These are phyloP conservation scores for Torulaspora indica DNA, from an alignment of 805 yeast genomes.

Conservation along the genomic window DNA sequence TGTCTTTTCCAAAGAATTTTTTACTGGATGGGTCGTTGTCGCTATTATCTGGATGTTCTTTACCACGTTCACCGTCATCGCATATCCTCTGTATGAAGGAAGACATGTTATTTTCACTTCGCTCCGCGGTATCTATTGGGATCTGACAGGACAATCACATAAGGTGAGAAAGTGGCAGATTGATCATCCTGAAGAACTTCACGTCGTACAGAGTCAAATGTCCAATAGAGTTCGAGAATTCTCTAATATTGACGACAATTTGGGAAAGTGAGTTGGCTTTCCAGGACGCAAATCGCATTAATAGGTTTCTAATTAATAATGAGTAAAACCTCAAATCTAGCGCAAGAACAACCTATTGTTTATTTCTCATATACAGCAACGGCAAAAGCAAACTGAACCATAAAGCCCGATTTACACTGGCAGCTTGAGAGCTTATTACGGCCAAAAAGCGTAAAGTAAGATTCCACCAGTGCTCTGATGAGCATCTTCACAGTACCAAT, in stretches of 20 bases:
- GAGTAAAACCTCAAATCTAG: no score
- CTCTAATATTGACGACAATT: conserved; percentile 6
- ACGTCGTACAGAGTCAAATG: conserved; percentile 66
- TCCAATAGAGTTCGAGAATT: conserved; percentile 33
- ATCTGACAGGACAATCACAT: conserved; percentile 65
- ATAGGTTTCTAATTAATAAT: no score
- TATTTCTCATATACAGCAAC: no score
- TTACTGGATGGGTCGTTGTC: conserved; percentile 86
- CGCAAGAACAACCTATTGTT: no score
- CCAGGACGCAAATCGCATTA: background rate
- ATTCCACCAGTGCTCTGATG: no score
- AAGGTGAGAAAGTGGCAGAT: conserved; percentile 75
- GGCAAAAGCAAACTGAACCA: no score
- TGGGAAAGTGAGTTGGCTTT: background rate
- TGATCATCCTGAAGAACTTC: conserved; percentile 66
- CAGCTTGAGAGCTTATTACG: no score
- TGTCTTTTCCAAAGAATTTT: conserved; percentile 67
- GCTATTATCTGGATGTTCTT: conserved; percentile 77
- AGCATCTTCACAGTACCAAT: no score
- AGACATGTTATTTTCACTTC: conserved; percentile 60
- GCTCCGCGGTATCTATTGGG: conserved; percentile 81
- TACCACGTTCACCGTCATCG: conserved; percentile 55
- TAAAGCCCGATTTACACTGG: no score
- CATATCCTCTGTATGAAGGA: conserved; percentile 74
- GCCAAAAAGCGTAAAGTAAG: no score